A percentile compares a stretch with the other conserved stretches of the same genome.
Evolutionary conservation across 805 yeast species (phyloP).

Genomic region (Hyphopichia homilentoma): DNA sequence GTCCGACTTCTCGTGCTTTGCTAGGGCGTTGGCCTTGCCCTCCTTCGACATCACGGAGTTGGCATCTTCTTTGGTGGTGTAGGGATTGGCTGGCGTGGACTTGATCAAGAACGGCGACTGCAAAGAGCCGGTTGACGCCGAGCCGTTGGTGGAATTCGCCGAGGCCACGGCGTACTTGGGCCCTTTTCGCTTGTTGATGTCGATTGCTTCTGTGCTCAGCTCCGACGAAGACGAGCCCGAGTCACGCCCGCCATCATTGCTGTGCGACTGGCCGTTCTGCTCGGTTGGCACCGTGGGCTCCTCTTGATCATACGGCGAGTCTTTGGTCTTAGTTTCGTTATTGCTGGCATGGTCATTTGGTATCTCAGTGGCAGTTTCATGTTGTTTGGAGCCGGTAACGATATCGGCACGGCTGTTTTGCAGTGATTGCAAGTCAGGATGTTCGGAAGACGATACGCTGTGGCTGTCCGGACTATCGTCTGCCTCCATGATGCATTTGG

Average conservation of each 20-base stretch:
- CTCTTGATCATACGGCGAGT: too few species aligned
- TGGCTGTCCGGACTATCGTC: too few species aligned
- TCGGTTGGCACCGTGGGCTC: too few species aligned
- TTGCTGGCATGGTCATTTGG: too few species aligned
- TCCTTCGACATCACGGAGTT: constrained; percentile 31
- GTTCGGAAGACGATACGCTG: too few species aligned
- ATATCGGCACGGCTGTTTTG: too few species aligned
- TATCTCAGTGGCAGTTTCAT: too few species aligned
- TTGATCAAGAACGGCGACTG: constrained; percentile 36
- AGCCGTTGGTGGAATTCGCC: constrained; percentile 2
- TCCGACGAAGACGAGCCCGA: neutral
- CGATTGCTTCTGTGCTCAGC: neutral
- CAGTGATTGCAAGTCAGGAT: too few species aligned
- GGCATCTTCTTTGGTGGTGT: constrained; percentile 50
- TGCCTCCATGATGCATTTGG: too few species aligned
- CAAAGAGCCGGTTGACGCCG: constrained; percentile 20
- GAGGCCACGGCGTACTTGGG: neutral
- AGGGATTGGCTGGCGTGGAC: constrained; percentile 49
- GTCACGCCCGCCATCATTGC: neutral
- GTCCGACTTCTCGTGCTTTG: neutral
- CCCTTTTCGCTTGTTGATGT: neutral
- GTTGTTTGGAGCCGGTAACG: too few species aligned
- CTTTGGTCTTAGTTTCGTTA: too few species aligned
- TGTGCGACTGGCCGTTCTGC: too few species aligned
- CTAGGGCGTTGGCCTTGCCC: constrained; percentile 19